These are phyloP conservation scores for Candida tibetensis DNA, from an alignment of 805 yeast species.

Conservation along the genomic window DNA sequence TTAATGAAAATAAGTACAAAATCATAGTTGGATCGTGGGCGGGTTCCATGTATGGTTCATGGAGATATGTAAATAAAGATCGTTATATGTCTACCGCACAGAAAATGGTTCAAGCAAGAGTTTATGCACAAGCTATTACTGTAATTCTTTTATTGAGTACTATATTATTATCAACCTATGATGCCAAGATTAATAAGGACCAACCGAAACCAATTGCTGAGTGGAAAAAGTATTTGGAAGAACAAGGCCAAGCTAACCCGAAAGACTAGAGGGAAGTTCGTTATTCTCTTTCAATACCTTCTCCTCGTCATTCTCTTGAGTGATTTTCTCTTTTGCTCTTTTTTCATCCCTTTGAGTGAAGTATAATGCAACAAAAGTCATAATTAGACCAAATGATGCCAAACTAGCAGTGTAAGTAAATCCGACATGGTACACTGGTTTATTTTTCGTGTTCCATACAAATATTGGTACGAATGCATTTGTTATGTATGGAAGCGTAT, in stretches of 20 bases:
- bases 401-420: slow-evolving; percentile 24
- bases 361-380: slow-evolving; percentile 26
- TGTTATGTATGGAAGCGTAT: slow-evolving; percentile 38
- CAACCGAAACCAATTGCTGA: slow-evolving; percentile 24
- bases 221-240: slow-evolving; percentile 17
- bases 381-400: slow-evolving; percentile 26
- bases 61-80: slow-evolving; percentile 27
- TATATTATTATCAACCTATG: slow-evolving; percentile 23
- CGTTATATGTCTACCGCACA: slow-evolving; percentile 24
- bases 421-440: slow-evolving; percentile 25
- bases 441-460: slow-evolving; percentile 36
- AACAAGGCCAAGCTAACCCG: slow-evolving; percentile 6
- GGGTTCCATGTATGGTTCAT: slow-evolving; percentile 32
- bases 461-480: slow-evolving; percentile 39
- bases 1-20: slow-evolving; percentile 35
- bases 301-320: background rate
- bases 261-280: too few relatives aligned
- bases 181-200: slow-evolving; percentile 20
- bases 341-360: slow-evolving; percentile 27
- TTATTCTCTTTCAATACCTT: too few relatives aligned
- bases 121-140: slow-evolving; percentile 29
- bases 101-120: slow-evolving; percentile 28
- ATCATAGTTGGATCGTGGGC: slow-evolving; percentile 38
- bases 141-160: slow-evolving; percentile 27
- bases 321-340: background rate